phyloP scores from a whole-genome alignment of 257 asterid species.

The Capsicum baccatum region DNA sequence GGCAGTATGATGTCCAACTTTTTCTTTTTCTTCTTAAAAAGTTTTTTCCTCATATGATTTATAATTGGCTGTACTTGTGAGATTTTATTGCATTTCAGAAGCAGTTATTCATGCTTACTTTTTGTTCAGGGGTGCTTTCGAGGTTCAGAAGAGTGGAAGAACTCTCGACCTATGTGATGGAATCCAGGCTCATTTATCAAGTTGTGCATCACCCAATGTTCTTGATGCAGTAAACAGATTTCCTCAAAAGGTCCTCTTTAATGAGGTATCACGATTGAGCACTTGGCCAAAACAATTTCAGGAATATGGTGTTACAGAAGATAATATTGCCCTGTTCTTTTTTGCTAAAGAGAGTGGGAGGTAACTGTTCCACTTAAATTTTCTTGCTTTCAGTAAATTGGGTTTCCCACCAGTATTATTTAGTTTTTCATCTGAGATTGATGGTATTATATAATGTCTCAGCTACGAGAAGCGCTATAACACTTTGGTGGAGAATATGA shows the following conservation, averaged over 20 bases:
- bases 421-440: constrained; percentile 30
- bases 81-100: constrained; percentile 32
- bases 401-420: constrained; percentile 22
- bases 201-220: constrained; percentile 75
- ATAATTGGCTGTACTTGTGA: background rate
- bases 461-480: constrained; percentile 83
- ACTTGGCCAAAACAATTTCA: constrained; percentile 88
- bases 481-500: constrained; percentile 71
- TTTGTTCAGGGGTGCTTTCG: constrained; percentile 81
- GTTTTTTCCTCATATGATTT: background rate
- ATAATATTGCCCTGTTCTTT: constrained; percentile 81
- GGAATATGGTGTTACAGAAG: constrained; percentile 79
- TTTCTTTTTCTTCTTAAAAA: background rate
- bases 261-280: constrained; percentile 83
- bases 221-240: constrained; percentile 63
- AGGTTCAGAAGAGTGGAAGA: constrained; percentile 62
- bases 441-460: constrained; percentile 45
- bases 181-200: constrained; percentile 85
- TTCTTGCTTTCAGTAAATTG: constrained; percentile 28
- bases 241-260: constrained; percentile 55
- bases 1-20: constrained; percentile 73
- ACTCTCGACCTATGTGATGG: constrained; percentile 62
- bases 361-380: constrained; percentile 43
- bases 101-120: constrained; percentile 29
- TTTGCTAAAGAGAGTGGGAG: constrained; percentile 79